phyloP scores from a whole-genome alignment of 192 early-diverging fungal genomes.

The Umbelopsis isabellina region DNA sequence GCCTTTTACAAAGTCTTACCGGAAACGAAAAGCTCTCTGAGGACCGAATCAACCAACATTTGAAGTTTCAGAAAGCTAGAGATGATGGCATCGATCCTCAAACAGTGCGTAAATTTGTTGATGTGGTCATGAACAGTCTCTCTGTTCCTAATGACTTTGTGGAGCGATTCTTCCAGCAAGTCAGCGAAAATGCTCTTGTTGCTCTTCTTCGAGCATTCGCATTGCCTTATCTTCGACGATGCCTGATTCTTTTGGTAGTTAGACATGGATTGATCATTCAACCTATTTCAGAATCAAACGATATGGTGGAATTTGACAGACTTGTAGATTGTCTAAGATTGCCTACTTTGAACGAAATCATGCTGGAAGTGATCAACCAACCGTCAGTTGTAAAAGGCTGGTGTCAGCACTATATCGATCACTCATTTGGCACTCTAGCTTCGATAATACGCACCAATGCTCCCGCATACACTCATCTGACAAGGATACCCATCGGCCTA shows the following conservation, averaged over 20 bases:
- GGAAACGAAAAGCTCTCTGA: background rate
- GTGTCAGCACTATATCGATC: conserved; percentile 29
- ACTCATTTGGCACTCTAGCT: conserved; percentile 2
- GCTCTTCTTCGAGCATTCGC: conserved; percentile 51
- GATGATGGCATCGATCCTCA: background rate
- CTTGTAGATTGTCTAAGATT: conserved; percentile 73
- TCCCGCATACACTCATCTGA: conserved; percentile 21
- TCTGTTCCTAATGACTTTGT: conserved; percentile 14
- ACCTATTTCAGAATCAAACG: conserved; percentile 25
- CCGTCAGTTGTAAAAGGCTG: conserved; percentile 13
- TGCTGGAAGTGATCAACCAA: conserved; percentile 31
- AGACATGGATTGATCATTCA: conserved; percentile 64
- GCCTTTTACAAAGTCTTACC: conserved; percentile 46
- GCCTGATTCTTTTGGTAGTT: conserved; percentile 65
- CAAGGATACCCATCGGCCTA: conserved; percentile 28
- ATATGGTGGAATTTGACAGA: conserved; percentile 64
- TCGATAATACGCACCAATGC: conserved; percentile 14
- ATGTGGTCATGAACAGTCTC: conserved; percentile 10
- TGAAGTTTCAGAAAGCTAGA: background rate
- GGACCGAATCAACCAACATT: background rate
- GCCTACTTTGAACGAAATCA: conserved; percentile 66
- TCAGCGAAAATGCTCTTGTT: conserved; percentile 3
- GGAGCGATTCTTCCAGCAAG: conserved; percentile 25
- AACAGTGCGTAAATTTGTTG: conserved; percentile 16
- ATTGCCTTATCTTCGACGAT: conserved; percentile 77